phyloP scores from a whole-genome alignment of 1,284 basidiomycete species.

The Puccinia coronata region DNA sequence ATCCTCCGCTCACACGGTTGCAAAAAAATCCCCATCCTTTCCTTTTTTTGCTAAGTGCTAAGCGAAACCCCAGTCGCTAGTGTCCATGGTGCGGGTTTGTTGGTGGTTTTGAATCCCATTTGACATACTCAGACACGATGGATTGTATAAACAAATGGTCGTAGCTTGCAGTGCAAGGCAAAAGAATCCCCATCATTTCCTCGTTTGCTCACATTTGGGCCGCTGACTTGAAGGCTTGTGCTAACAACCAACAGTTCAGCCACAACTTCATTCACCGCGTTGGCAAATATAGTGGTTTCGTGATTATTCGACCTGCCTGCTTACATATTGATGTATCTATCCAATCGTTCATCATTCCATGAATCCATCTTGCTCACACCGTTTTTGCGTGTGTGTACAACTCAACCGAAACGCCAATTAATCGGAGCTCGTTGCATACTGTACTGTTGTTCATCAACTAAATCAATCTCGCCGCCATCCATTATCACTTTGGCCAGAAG shows the following conservation, averaged over 20 bases:
- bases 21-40: background rate
- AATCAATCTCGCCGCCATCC: constrained; percentile 14
- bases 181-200: background rate
- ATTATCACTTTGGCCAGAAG: background rate
- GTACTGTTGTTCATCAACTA: background rate
- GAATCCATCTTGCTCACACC: background rate
- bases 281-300: background rate
- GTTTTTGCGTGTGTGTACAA: background rate
- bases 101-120: background rate
- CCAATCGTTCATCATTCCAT: background rate
- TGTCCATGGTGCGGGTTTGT: background rate
- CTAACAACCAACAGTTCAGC: constrained; percentile 4
- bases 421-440: background rate
- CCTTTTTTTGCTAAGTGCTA: too few species aligned
- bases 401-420: background rate
- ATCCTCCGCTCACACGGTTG: constrained; percentile 7
- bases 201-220: background rate
- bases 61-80: background rate
- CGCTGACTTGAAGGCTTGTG: background rate
- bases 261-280: background rate
- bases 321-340: background rate
- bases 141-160: background rate
- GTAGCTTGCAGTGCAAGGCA: background rate
- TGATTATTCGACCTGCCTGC: background rate
- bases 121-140: background rate